Evolutionary conservation across 2,329 filamentous ascomycete species (phyloP), one percentile per base, ranked within the genome.

Genomic region (Pseudocercospora eumusae): DNA sequence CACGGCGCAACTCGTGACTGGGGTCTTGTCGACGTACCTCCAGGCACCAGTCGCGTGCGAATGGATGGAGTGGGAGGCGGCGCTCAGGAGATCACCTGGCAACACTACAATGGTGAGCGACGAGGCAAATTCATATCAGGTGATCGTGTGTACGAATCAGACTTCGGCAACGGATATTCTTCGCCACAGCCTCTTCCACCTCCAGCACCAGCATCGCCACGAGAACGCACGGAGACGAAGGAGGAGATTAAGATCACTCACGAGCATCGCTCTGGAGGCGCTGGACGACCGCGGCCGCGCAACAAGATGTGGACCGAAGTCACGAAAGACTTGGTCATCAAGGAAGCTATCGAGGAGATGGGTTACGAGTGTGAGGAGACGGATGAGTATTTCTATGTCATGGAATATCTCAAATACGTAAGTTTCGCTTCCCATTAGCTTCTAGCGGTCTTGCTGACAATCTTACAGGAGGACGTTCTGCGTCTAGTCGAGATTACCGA

Each of bases 311-410:
- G 93, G 93, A 99, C 95, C 0, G 95, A 98, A 77, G 92, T 99
- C 69, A 96, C 93, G 50, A 96, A 96, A 78, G 93, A 96, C 69
- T 79, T 98, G 36, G 91, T 98, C 15, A 83, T 88, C 62, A 87
- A 89, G 57, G 92, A 97, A 74, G 95, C 95, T 18, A 90, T 98
- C 66, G 88, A 96, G 69, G 83, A 89, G 70, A 79, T 88, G 73
- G 91, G 91, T 2, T 98, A 96, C 76, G 87, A 91, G 63, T 98
- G 88, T 73, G 92, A 97, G 74, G 93, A 98, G 81, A 95, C 91
- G 0, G 89, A 92, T 58, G 86, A 84, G 65, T 96, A 92, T 77
- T 98, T 90, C 77, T 98, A 97, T 76, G 86, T 98, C 50, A 93
- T 96, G 81, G 87, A 93, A 66, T 97, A 96, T 75, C 82, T 99